Conservation (phyloP, 441 rosid genomes). For the Euphorbia schlechtendalii region DNA sequence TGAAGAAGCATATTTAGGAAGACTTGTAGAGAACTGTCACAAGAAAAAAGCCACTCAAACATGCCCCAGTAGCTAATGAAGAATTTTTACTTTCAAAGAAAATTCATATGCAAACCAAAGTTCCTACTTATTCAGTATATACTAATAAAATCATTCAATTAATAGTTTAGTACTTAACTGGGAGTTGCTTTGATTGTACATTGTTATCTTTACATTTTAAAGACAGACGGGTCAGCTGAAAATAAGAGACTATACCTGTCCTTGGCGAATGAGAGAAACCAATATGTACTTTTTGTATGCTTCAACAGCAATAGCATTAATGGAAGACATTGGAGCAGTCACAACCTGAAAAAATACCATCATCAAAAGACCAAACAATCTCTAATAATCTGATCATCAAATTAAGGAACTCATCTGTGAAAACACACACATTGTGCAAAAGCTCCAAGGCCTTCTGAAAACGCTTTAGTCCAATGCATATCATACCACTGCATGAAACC, state of each 20-base stretch:
- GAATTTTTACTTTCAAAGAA: not conserved
- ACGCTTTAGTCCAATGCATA: constrained; percentile 74
- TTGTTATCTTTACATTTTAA: not conserved
- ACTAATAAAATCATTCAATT: not conserved
- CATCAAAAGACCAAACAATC: constrained; percentile 2
- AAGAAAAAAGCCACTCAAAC: constrained; percentile 21
- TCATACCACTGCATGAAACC: constrained; percentile 71
- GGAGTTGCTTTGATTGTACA: not conserved
- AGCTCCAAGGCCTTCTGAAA: constrained; percentile 93
- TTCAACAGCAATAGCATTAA: constrained; percentile 83
- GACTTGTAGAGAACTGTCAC: constrained; percentile 55
- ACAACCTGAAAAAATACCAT: constrained; percentile 49
- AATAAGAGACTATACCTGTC: constrained; percentile 45
- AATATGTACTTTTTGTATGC: constrained; percentile 84
- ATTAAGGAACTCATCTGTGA: constrained; percentile 11
- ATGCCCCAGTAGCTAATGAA: constrained; percentile 15
- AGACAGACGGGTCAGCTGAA: not conserved
- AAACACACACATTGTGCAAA: constrained; percentile 58
- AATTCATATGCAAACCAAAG: not conserved
- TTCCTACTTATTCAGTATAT: not conserved
- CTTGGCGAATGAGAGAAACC: constrained; percentile 78
- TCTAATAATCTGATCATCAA: constrained; percentile 10
- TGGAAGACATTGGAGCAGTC: constrained; percentile 74
- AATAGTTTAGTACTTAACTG: too few species aligned
- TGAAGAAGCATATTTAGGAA: constrained; percentile 79